phyloP scores from a whole-genome alignment of 176 grass and related monocot species.

The Carex scoparia region DNA sequence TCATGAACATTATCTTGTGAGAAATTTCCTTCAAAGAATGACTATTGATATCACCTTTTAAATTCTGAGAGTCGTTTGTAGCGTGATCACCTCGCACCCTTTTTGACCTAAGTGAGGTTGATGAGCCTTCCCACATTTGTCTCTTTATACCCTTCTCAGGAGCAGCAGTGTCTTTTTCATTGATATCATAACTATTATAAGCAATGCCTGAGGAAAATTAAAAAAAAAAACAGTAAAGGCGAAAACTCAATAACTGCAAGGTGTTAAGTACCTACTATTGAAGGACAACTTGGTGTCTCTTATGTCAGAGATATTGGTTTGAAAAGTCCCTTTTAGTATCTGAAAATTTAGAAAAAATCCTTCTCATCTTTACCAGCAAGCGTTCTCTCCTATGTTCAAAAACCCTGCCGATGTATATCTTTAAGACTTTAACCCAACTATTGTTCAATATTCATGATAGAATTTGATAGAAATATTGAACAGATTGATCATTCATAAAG shows the following conservation, averaged over 20 bases:
- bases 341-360: neutral
- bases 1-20: slow-evolving; percentile 79
- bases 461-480: neutral
- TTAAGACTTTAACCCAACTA: neutral
- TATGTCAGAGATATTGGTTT: neutral
- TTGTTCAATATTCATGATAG: neutral
- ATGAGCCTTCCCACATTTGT: slow-evolving; percentile 48
- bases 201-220: slow-evolving; percentile 38
- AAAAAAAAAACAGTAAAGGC: neutral
- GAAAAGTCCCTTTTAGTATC: neutral
- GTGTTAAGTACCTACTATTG: neutral
- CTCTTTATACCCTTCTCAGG: slow-evolving; percentile 52
- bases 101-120: slow-evolving; percentile 78
- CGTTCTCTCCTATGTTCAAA: neutral
- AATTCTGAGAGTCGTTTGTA: slow-evolving; percentile 27
- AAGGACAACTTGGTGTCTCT: neutral
- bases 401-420: neutral
- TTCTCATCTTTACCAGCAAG: neutral
- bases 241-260: neutral
- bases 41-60: slow-evolving; percentile 20
- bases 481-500: neutral
- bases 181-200: slow-evolving; percentile 30
- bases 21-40: slow-evolving; percentile 15
- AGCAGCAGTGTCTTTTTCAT: slow-evolving; percentile 19
- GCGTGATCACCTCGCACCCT: slow-evolving; percentile 50